These are phyloP conservation scores for Picocystis salinarum DNA, from an alignment of 139 green algal species.

Conservation along the genomic window DNA sequence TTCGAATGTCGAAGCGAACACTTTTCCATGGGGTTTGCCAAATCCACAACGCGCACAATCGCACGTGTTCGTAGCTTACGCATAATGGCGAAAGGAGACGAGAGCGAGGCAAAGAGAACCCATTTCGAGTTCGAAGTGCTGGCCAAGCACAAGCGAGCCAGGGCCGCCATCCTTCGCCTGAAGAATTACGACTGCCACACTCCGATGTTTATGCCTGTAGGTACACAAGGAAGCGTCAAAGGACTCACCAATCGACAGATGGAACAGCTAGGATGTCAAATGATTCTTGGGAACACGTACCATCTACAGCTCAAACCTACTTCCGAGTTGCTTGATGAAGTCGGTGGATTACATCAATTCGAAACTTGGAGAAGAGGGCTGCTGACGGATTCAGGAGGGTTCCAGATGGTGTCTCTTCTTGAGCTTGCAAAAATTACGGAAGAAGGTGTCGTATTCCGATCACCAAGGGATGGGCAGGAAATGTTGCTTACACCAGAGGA, in stretches of 20 bases:
- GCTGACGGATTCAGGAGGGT: conserved; percentile 57
- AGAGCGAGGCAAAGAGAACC: too few species aligned
- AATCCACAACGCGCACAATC: too few species aligned
- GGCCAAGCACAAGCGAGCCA: background rate
- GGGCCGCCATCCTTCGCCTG: conserved; percentile 17
- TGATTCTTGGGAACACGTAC: conserved; percentile 95
- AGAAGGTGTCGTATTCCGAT: conserved; percentile 56
- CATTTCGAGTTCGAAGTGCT: conserved; percentile 1
- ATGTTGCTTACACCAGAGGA: conserved; percentile 92
- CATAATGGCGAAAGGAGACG: too few species aligned
- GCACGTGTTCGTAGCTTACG: too few species aligned
- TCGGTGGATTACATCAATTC: conserved; percentile 78
- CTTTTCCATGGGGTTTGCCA: too few species aligned
- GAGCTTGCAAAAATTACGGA: conserved; percentile 80
- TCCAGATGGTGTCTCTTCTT: conserved; percentile 74
- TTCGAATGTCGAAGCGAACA: too few species aligned
- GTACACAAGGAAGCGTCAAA: conserved; percentile 59
- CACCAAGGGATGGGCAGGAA: conserved; percentile 43
- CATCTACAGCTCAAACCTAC: conserved; percentile 58
- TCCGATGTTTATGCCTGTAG: conserved; percentile 98
- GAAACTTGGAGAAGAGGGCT: conserved; percentile 61
- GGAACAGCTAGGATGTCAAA: conserved; percentile 52
- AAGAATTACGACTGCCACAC: conserved; percentile 65
- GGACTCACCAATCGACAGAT: conserved; percentile 29
- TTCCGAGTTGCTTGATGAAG: conserved; percentile 42